Percentiles rank a stretch among this genome's conserved stretches.
Conservation (phyloP, 441 rosid genomes). For the Capsella rubella region DNA sequence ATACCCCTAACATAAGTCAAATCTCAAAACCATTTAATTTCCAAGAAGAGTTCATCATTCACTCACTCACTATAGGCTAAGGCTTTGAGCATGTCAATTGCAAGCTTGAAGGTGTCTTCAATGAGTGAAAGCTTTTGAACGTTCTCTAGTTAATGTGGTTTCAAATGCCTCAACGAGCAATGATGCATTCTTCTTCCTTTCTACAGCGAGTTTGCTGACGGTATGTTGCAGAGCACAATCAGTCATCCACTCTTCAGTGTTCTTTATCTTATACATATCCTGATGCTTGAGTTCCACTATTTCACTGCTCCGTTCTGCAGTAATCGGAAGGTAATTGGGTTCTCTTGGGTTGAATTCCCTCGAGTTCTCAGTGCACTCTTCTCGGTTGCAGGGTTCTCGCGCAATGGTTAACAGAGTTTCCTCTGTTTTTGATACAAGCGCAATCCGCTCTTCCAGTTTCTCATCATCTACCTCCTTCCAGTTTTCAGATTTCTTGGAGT, state of each 20-base stretch:
- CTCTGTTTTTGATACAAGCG: slow-evolving; percentile 35
- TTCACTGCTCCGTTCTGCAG: slow-evolving; percentile 56
- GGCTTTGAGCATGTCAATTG: slow-evolving; percentile 46
- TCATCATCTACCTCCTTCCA: not conserved
- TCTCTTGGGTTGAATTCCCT: slow-evolving; percentile 65
- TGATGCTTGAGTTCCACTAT: slow-evolving; percentile 61
- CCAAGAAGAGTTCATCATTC: not conserved
- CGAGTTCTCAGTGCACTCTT: slow-evolving; percentile 44
- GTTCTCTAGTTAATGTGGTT: slow-evolving; percentile 51
- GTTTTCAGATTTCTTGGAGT: slow-evolving; percentile 3
- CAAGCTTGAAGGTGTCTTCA: slow-evolving; percentile 71
- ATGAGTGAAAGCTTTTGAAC: slow-evolving; percentile 51
- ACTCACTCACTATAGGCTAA: not conserved
- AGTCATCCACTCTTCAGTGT: slow-evolving; percentile 62
- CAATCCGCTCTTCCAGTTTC: slow-evolving; percentile 27
- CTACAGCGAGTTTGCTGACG: slow-evolving; percentile 57
- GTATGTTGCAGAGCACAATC: slow-evolving; percentile 64
- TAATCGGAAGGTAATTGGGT: slow-evolving; percentile 64
- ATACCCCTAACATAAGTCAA: not conserved
- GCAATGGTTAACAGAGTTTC: slow-evolving; percentile 17
- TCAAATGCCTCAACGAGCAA: slow-evolving; percentile 65
- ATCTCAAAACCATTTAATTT: not conserved
- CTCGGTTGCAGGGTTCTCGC: slow-evolving; percentile 38
- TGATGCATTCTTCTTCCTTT: slow-evolving; percentile 60
- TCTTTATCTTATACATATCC: slow-evolving; percentile 52